phyloP scores from a whole-genome alignment of 1,284 basidiomycete genomes.

The Austropuccinia psidii region DNA sequence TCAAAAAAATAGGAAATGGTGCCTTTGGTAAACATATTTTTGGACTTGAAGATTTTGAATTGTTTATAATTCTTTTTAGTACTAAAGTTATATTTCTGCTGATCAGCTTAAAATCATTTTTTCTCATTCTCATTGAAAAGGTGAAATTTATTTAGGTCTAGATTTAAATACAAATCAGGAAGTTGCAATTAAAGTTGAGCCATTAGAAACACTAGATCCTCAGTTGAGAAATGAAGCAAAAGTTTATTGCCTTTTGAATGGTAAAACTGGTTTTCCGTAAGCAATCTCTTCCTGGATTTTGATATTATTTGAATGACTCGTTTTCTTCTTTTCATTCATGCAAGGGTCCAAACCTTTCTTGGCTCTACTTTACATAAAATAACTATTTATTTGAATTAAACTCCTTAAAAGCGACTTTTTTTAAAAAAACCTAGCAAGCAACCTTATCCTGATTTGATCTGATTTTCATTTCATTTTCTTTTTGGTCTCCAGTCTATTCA shows the following conservation, averaged over 20 bases:
- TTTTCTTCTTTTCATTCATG: too few relatives aligned
- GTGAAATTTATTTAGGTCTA: slow-evolving; percentile 49
- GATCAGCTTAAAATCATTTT: slow-evolving; percentile 39
- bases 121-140: slow-evolving; percentile 40
- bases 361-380: too few relatives aligned
- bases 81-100: neutral
- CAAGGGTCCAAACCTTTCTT: too few relatives aligned
- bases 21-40: slow-evolving; percentile 26
- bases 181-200: slow-evolving; percentile 49
- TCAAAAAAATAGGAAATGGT: slow-evolving; percentile 22
- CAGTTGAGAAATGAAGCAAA: slow-evolving; percentile 49
- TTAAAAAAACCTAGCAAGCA: neutral
- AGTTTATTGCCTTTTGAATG: slow-evolving; percentile 48
- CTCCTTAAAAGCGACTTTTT: too few relatives aligned
- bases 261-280: slow-evolving; percentile 46
- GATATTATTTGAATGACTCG: neutral
- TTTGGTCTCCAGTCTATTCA: slow-evolving; percentile 40
- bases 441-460: neutral
- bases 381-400: too few relatives aligned
- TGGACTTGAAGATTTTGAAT: neutral
- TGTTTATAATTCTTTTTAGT: too few relatives aligned
- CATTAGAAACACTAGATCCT: slow-evolving; percentile 48
- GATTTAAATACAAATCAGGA: slow-evolving; percentile 49
- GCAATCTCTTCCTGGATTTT: neutral
- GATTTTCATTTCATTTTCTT: neutral